Evolutionary conservation across 2,329 filamentous ascomycete species (phyloP), one percentile per base, ranked within the genome.

Genomic region (Curvularia lunata): DNA sequence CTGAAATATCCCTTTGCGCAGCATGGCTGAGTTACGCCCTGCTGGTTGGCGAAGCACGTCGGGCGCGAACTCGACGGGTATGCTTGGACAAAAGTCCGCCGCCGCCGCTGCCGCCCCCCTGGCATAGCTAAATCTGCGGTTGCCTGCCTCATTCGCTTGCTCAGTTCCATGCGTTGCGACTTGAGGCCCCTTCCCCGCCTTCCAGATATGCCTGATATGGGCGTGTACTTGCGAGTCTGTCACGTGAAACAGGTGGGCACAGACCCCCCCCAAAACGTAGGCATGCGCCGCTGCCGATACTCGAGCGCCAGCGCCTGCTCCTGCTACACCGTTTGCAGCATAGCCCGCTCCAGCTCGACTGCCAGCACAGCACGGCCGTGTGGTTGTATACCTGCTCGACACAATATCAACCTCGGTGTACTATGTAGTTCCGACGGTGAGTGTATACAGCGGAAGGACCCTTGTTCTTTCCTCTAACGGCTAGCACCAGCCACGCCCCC

Each of bases 341-440:
- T 54, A 6, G n/a, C 59, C 38, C 10, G 38, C 41, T 42, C 45
- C 45, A 40, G 42, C 34, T 56, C 43, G 41, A 43, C 43, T 41
- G 49, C 37, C 38, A 45, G 59, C 28, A 32, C 54, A 52, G 41
- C 48, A 51, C 25, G 55, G 50, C 38, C 55, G 47, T 54, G 21
- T 9, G 37, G 30, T 42, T 54, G 54, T 58, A 55, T 48, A 9
- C 27, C 27, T 30, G 56, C 25, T 45, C 42, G 58, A 52, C 28
- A 48, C 19, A 30, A 56, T 48, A 51, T 49, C 40, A 37, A 50
- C 52, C 43, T 60, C 25, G 46, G 51, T 27, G 38, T 45, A 56
- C 25, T 43, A 49, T 27, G 38, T 45, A 56, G 21, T 51, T 61
- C 46, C 59, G 60, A 61, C 67, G 67, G 69, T 70, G 67, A 68